Base-by-base conservation (phyloP, 495 filamentous ascomycete species). In the Daldinia vernicosa region DNA sequence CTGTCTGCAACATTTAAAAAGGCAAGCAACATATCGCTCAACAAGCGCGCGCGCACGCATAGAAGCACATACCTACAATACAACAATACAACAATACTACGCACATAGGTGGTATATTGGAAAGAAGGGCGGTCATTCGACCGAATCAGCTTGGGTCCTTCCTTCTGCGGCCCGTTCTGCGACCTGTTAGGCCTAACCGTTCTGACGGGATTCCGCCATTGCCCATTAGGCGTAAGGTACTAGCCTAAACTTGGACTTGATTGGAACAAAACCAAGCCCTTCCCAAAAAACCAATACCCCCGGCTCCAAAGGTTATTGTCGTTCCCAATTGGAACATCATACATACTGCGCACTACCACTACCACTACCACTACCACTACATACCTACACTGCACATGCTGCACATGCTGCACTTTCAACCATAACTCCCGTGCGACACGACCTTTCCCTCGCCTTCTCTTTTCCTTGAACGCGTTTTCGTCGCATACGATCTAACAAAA, bases 111-210 rank as follows among this genome's bases (percentile, higher is more conserved):
- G 50, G 7, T 56, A 57, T 57, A 57, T 57, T 58, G 37, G 56
- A 66, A 59, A 62, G 62, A 37, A 52, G 43, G 52, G 50, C 52
- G 59, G 63, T 64, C 51, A 39, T 66, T 69, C 43, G 45, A 69
- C 70, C 66, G 57, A 73, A 69, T 73, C 70, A 73, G 66, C 69
- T 73, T 73, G 52, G 66, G 45, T 17, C 58, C 58, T 66, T 69
- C 66, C 66, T 60, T 73, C 70, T 73, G 70, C 70, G 70, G 70
- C 70, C 70, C 55, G 60, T 72, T 72, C 70, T 72, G 70, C 70
- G 70, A 72, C 70, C 70, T 73, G 70, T 63, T 63, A 69, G 66
- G 45, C 61, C 70, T 66, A 69, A 68, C 70, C 70, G 60, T 73
- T 53, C 70, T 69, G 66, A 73, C 70, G 70, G 70, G 64, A 72